A percentile compares a stretch with the other conserved stretches of the same genome.
phyloP scores from a whole-genome alignment of 2,329 filamentous ascomycete species.

The Cladobotryum protrusum region DNA sequence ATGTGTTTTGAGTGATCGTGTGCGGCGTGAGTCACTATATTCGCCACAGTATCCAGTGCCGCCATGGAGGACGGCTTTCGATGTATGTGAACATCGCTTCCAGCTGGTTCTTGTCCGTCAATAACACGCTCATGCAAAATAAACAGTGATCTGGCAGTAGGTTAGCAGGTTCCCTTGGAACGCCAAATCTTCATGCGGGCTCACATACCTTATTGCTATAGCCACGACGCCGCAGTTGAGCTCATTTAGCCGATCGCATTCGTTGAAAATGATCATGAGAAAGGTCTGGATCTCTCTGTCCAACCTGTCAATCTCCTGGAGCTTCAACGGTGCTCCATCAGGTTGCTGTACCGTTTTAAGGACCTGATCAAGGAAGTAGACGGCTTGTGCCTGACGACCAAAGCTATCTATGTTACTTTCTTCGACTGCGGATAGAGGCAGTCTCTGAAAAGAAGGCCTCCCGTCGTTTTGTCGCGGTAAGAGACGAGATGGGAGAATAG shows the following conservation, averaged over 20 bases:
- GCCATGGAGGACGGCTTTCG: no score
- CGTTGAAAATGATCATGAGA: background rate
- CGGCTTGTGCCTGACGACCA: background rate
- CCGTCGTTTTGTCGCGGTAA: background rate
- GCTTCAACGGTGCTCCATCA: background rate
- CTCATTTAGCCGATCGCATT: background rate
- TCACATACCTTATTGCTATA: background rate
- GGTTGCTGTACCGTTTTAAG: background rate
- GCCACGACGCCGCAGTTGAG: background rate
- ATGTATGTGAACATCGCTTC: no score
- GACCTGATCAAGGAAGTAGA: background rate
- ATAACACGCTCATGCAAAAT: no score
- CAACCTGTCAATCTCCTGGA: background rate
- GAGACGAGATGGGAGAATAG: background rate
- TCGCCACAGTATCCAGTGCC: no score
- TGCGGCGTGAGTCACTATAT: no score
- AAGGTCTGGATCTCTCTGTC: background rate
- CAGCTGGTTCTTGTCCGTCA: no score
- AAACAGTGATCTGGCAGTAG: no score
- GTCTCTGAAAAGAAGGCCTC: no score
- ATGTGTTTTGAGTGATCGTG: no score
- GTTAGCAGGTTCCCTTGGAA: no score
- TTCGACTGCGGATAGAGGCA: no score
- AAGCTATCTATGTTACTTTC: background rate
- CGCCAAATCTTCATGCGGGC: no score